These are phyloP conservation scores for Stephania yunnanensis DNA, from an alignment of 164 flowering plant genomes.

Conservation along the genomic window DNA sequence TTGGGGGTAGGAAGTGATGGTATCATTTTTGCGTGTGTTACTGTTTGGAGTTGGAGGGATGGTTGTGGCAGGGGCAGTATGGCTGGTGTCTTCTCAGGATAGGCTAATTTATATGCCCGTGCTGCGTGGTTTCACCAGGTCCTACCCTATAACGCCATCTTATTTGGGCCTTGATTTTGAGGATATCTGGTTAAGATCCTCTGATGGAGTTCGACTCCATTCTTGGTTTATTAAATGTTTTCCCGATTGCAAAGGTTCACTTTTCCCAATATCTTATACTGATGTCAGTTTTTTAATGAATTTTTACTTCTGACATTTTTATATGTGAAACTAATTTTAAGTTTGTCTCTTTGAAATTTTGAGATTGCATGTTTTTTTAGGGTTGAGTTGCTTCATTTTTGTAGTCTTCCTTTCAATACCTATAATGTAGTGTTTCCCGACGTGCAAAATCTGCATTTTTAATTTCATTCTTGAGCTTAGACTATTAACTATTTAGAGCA, in stretches of 20 bases:
- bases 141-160: constrained; percentile 78
- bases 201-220: constrained; percentile 90
- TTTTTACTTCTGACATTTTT: not conserved
- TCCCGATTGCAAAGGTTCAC: constrained; percentile 69
- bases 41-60: constrained; percentile 81
- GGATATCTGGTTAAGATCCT: constrained; percentile 89
- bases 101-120: constrained; percentile 89
- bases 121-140: constrained; percentile 72
- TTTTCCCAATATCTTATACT: not conserved
- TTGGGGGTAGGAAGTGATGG: constrained; percentile 34
- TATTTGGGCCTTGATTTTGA: constrained; percentile 76
- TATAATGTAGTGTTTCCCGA: not conserved
- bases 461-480: not conserved
- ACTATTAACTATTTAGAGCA: not conserved
- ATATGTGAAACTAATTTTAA: not conserved
- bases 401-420: not conserved
- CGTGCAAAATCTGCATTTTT: not conserved
- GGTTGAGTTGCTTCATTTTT: not conserved
- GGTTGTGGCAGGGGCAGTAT: constrained; percentile 69
- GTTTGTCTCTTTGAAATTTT: not conserved
- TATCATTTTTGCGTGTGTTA: constrained; percentile 53
- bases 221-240: constrained; percentile 97
- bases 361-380: not conserved
- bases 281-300: not conserved
- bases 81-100: constrained; percentile 91